Base-by-base conservation (phyloP, 2,329 filamentous ascomycete genomes). In the Aspergillus pseudoviridinutans region DNA sequence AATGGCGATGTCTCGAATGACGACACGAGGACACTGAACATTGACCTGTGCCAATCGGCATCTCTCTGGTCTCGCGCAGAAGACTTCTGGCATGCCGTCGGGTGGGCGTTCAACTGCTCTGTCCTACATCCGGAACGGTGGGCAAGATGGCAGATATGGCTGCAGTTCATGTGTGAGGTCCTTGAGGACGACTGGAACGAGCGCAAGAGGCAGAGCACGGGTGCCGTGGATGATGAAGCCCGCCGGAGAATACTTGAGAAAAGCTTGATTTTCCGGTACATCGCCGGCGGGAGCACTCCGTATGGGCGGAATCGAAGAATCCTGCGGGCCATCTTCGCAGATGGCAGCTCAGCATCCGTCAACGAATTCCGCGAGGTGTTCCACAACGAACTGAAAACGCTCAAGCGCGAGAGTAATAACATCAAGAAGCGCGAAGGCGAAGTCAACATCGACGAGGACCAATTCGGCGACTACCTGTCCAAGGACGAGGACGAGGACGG, bases 101-200 rank as follows among this genome's bases (percentile, higher is more conserved):
- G 93, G 3, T 97, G 94, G 94, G 89, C 90, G 0, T 92, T 97
- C 72, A 94, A 93, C 70, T 97, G 93, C 76, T 92, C 91, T 53
- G 82, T 89, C 1, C 73, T 83, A 32, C 81, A 93, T 64, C 86
- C 86, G 1, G 81, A 83, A 44, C 83, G 93, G 22, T 97, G 94
- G 93, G 82, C 80, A 51, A 83, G 87, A 68, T 97, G 92, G 92
- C 86, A 82, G 64, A 75, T 85, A 7, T 96, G 91, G 89, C 78
- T 97, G 14, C 83, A 87, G 35, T 87, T 89, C 60, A 88, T 96
- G 71, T 73, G 78, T 53, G 72, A 77, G 14, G 67, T 76, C 1
- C 64, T 81, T 1, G 73, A 79, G 59, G 72, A 69, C 47, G 79
- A 81, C 53, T 80, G 78, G 78, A 59, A 58, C 5, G 67, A 71